These are phyloP conservation scores for Ormosia semicastrata DNA, from an alignment of 306 rosid genomes.

Conservation along the genomic window DNA sequence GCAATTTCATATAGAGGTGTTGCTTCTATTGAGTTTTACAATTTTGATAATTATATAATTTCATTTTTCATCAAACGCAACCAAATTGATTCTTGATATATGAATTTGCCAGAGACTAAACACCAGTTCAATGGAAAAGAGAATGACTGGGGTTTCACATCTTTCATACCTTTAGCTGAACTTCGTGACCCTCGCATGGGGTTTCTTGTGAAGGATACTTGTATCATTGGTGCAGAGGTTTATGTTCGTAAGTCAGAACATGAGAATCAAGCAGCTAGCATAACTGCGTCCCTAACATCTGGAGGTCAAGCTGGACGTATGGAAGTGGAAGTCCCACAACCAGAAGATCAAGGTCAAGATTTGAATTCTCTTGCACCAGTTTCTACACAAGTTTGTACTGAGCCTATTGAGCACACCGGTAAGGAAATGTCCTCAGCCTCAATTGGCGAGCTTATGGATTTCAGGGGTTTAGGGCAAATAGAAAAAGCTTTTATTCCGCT, in stretches of 20 bases:
- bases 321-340: neutral
- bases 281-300: neutral
- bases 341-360: neutral
- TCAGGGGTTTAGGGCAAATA: neutral
- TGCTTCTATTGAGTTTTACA: neutral
- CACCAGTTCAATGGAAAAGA: constrained; percentile 56
- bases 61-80: neutral
- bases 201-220: constrained; percentile 54
- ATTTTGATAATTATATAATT: neutral
- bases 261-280: neutral
- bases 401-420: neutral
- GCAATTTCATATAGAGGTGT: neutral
- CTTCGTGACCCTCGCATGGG: constrained; percentile 50
- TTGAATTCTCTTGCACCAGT: neutral
- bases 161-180: constrained; percentile 60
- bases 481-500: neutral
- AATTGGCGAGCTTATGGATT: neutral
- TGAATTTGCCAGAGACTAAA: constrained; percentile 45
- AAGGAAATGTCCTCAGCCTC: neutral
- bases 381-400: neutral
- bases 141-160: constrained; percentile 68
- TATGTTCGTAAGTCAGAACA: constrained; percentile 20
- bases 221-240: constrained; percentile 59
- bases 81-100: neutral
- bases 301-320: neutral